Evolutionary conservation across 2,329 filamentous ascomycete species (phyloP).

Genomic region (Harringtonia aguacate): DNA sequence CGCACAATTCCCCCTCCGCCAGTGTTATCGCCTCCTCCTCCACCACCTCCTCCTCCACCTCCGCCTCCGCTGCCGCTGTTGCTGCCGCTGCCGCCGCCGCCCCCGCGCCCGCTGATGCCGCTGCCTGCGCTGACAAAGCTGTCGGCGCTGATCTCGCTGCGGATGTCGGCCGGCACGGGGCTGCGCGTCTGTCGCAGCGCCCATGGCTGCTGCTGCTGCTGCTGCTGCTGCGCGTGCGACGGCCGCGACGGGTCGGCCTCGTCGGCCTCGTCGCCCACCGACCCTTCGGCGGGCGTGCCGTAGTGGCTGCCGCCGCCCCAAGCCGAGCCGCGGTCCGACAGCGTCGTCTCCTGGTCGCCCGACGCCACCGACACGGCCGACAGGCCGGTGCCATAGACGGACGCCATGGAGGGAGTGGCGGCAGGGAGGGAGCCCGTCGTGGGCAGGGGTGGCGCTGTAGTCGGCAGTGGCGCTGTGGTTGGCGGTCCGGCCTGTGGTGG

Average conservation of each 20-base stretch:
- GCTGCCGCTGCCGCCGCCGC: not conserved
- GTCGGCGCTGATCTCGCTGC: constrained; percentile 62
- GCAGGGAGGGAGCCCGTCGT: too few species aligned
- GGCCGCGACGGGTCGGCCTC: too few species aligned
- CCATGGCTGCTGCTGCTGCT: not conserved
- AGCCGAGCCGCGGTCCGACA: constrained; percentile 26
- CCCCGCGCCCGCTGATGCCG: constrained; percentile 36
- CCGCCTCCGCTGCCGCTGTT: constrained; percentile 2
- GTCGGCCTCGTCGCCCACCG: too few species aligned
- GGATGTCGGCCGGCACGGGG: constrained; percentile 39
- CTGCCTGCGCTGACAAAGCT: constrained; percentile 58
- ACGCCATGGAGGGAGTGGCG: too few species aligned
- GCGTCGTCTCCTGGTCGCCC: constrained; percentile 16
- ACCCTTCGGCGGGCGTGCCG: too few species aligned
- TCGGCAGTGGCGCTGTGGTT: too few species aligned
- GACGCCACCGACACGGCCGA: constrained; percentile 14
- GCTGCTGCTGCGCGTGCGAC: too few species aligned
- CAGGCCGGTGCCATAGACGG: too few species aligned
- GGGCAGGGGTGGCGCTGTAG: too few species aligned
- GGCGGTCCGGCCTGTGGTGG: too few species aligned
- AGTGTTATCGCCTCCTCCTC: not conserved
- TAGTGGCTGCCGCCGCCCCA: too few species aligned
- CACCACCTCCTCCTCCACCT: not conserved
- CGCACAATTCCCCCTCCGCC: not conserved
- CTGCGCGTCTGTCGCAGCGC: constrained; percentile 20